Evolutionary conservation across 2,329 filamentous ascomycete species (phyloP).

Genomic region (Diaporthe sp.): DNA sequence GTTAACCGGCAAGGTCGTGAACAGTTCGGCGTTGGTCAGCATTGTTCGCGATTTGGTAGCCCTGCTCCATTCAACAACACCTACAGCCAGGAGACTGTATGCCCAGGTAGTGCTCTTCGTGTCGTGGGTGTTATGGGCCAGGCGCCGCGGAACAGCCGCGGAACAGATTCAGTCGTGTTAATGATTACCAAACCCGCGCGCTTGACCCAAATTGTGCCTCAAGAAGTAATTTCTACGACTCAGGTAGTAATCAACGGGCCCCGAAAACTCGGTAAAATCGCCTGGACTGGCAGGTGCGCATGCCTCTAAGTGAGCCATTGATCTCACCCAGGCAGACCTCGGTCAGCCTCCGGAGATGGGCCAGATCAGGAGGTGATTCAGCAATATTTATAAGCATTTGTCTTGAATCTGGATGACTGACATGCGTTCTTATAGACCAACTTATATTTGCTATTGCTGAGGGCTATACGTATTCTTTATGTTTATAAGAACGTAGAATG

Average conservation of each 20-base stretch:
- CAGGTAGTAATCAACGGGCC: background rate
- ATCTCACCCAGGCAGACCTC: no score
- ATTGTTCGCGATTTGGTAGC: background rate
- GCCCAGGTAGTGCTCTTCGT: no score
- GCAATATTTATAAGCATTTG: background rate
- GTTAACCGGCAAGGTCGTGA: no score
- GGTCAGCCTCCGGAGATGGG: background rate
- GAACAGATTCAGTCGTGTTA: background rate
- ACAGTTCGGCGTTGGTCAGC: background rate
- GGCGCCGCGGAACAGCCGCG: background rate
- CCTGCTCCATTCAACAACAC: background rate
- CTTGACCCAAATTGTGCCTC: background rate
- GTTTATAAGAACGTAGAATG: background rate
- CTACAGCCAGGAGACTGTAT: no score
- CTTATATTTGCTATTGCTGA: background rate
- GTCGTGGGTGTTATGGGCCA: background rate
- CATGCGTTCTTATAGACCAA: background rate
- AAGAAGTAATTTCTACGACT: background rate
- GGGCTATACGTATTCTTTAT: background rate
- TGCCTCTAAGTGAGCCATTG: background rate
- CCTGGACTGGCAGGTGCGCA: background rate
- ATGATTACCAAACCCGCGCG: background rate
- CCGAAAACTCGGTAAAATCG: background rate
- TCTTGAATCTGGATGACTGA: background rate
- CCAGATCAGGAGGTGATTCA: background rate